Percentiles rank a stretch among this genome's conserved stretches.
Evolutionary conservation across 2,329 filamentous ascomycete species (phyloP).

Genomic region (Claviceps lovelessii): DNA sequence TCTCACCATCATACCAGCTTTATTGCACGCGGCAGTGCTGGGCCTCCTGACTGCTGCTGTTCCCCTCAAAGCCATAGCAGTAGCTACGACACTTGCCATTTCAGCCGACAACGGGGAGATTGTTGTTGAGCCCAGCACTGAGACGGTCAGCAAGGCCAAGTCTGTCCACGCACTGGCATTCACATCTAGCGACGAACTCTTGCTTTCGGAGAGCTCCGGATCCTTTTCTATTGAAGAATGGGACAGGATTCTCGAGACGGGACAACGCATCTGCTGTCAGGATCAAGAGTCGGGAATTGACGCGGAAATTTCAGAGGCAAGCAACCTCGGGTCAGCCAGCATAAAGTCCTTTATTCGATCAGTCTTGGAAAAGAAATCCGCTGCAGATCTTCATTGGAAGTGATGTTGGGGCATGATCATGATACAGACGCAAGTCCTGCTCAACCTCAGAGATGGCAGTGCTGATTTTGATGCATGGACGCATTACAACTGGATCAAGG

Average conservation of each 20-base stretch:
- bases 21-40: slow-evolving; percentile 66
- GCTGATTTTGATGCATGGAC: not conserved
- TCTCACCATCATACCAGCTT: slow-evolving; percentile 62
- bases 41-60: slow-evolving; percentile 71
- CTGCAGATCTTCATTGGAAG: slow-evolving; percentile 43
- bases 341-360: slow-evolving; percentile 49
- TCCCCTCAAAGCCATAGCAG: slow-evolving; percentile 60
- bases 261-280: slow-evolving; percentile 49
- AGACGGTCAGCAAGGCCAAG: slow-evolving; percentile 45
- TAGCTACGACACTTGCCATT: slow-evolving; percentile 50
- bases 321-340: slow-evolving; percentile 25
- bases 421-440: not conserved
- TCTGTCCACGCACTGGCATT: slow-evolving; percentile 79
- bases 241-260: slow-evolving; percentile 53
- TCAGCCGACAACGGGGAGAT: slow-evolving; percentile 27
- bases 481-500: not conserved
- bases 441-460: not conserved
- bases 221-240: slow-evolving; percentile 62
- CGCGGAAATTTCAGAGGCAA: slow-evolving; percentile 30
- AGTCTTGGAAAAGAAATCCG: slow-evolving; percentile 41
- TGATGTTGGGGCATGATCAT: slow-evolving; percentile 14
- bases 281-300: slow-evolving; percentile 25
- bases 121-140: slow-evolving; percentile 46
- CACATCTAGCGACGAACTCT: slow-evolving; percentile 54
- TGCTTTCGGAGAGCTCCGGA: slow-evolving; percentile 73